Evolutionary conservation across 192 early-diverging fungal species (phyloP), one percentile per base, ranked within the genome.

Genomic region (Lunasporangiospora selenospora): DNA sequence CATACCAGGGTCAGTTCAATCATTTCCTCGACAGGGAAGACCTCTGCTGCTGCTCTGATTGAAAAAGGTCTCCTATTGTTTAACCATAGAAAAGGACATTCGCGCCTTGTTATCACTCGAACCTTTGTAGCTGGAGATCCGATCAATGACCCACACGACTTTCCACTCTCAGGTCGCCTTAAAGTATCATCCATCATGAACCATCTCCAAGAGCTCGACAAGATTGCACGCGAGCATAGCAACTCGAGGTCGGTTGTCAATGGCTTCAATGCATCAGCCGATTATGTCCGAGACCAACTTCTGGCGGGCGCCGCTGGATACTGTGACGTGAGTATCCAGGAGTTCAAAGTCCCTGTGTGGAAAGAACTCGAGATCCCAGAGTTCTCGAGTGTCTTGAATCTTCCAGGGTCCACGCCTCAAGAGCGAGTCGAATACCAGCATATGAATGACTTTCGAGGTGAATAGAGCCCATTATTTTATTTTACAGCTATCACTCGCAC

Each of bases 251-350:
- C 51, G 27, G 50, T 71, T 16, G 41, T 26, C 13, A 30, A 50
- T 15, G 58, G 58, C 4, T 71, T 55, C 38, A 71, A 71, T 39
- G 80, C 77, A 15, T 78, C 78, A 27, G 84, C 85, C 4, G 81
- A 84, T 42, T 81, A 82, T 34, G 54, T 85, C 11, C 53, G 81
- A 32, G 75, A 80, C 61, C 70, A 82, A 58, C 61, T 87, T 19
- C n/a, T n/a, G n/a, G n/a, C n/a, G n/a, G n/a, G n/a, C n/a, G n/a
- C n/a, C n/a, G 69, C 80, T 26, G 50, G 81, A 11, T 46, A 52
- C 32, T 64, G 73, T 57, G 39, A 71, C 76, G 38, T 84, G 57
- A 56, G 82, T 65, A 21, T 53, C 18, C 60, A 65, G 16, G 41
- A 64, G 50, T 65, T 77, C 44, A 48, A 67, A 55, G 64, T 47